Evolutionary conservation across 352 stramenopile species (phyloP).

Genomic region (Phytophthora citricola): DNA sequence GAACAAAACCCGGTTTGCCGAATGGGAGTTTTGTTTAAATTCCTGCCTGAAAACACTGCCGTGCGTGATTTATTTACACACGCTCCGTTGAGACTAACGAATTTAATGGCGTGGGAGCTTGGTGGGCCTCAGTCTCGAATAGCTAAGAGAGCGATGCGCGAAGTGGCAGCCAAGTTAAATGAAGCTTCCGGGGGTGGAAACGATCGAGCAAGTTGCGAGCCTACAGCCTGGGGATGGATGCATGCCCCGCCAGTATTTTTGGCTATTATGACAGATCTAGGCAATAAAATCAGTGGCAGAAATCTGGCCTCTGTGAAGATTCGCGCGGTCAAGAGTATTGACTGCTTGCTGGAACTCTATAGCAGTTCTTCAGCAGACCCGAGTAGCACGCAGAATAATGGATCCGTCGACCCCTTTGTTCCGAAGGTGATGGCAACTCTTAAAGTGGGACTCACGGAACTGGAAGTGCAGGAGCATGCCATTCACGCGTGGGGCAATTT

Average conservation of each 20-base stretch:
- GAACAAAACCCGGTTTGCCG: conserved; percentile 56
- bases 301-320: conserved; percentile 49
- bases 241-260: conserved; percentile 82
- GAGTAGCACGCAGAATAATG: conserved; percentile 38
- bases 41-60: conserved; percentile 65
- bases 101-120: conserved; percentile 74
- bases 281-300: conserved; percentile 64
- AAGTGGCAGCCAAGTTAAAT: conserved; percentile 57
- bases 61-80: conserved; percentile 66
- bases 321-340: conserved; percentile 77
- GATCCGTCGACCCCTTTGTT: conserved; percentile 81
- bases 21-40: conserved; percentile 82
- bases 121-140: conserved; percentile 55
- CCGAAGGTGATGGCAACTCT: conserved; percentile 92
- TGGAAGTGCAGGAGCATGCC: conserved; percentile 59
- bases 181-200: conserved; percentile 35
- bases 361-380: conserved; percentile 35
- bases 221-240: conserved; percentile 39
- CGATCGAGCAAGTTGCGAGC: conserved; percentile 24
- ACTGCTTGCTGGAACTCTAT: conserved; percentile 74
- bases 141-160: conserved; percentile 62
- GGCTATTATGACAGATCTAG: conserved; percentile 84
- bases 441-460: conserved; percentile 76
- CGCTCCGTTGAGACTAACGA: conserved; percentile 60
- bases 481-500: conserved; percentile 84